A percentile compares a stretch with the other conserved stretches of the same genome.
These are phyloP conservation scores for Sporothrix protearum DNA, from an alignment of 2,329 filamentous ascomycete species.

Conservation along the genomic window DNA sequence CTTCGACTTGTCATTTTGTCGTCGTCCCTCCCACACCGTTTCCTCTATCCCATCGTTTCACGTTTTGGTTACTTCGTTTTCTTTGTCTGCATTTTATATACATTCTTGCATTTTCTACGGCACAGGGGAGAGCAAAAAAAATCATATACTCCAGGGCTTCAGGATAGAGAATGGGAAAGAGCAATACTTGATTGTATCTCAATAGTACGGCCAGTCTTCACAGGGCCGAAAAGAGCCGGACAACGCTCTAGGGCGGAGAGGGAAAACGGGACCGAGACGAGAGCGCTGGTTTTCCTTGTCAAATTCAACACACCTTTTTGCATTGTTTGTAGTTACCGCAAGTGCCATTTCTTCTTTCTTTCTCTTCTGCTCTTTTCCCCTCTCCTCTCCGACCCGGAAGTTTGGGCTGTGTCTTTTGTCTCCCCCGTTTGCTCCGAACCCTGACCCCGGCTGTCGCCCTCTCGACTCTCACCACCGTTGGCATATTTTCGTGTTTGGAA, in stretches of 20 bases:
- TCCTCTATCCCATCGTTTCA: conserved; percentile 5
- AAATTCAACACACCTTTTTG: conserved; percentile 25
- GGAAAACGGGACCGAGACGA: conserved; percentile 14
- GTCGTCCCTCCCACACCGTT: conserved; percentile 16
- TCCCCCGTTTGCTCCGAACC: neutral
- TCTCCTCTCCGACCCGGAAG: neutral
- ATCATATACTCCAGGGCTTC: conserved; percentile 15
- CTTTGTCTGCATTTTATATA: conserved; percentile 21
- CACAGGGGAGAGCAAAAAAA: conserved; percentile 22
- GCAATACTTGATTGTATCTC: conserved; percentile 27
- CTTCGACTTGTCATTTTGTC: neutral
- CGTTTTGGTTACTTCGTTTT: conserved; percentile 1
- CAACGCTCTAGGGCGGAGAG: neutral
- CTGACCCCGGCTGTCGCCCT: neutral
- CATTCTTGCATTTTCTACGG: conserved; percentile 12
- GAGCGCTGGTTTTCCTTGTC: conserved; percentile 23
- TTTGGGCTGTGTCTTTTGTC: conserved; percentile 9
- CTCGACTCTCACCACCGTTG: neutral
- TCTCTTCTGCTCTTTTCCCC: conserved; percentile 13
- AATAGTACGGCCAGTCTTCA: conserved; percentile 20
- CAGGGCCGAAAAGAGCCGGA: conserved; percentile 21
- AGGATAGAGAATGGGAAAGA: conserved; percentile 19
- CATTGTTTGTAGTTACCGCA: conserved; percentile 23
- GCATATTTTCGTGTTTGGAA: neutral
- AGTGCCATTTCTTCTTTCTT: conserved; percentile 19